These are phyloP conservation scores for Colletotrichum higginsianum DNA, from an alignment of 2,329 filamentous ascomycete genomes.

Conservation along the genomic window DNA sequence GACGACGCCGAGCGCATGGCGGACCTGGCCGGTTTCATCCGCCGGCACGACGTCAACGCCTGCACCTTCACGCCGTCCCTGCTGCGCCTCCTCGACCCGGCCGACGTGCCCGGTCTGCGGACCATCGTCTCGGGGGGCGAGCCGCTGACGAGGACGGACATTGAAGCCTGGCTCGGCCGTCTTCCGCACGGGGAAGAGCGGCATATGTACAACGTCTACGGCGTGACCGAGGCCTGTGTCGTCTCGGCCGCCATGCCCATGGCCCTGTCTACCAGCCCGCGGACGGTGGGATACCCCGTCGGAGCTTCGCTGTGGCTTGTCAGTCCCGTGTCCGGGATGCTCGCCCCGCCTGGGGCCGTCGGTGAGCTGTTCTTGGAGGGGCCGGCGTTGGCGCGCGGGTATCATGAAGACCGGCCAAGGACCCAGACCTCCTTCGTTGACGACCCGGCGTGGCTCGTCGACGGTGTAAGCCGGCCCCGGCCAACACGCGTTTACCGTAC, in stretches of 20 bases:
- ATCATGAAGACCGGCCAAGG: not conserved
- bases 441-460: not conserved
- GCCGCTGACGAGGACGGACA: not conserved
- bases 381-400: not conserved
- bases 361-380: not conserved
- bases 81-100: conserved; percentile 2
- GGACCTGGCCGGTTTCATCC: not conserved
- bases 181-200: not conserved
- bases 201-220: not conserved
- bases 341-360: not conserved
- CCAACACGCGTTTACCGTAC: not conserved
- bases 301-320: not conserved
- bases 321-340: not conserved
- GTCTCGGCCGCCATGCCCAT: not conserved
- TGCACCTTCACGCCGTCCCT: conserved; percentile 1
- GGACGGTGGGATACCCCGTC: not conserved
- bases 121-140: conserved; percentile 1
- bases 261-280: not conserved
- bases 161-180: not conserved
- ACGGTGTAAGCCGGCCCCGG: no score
- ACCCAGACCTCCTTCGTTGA: not conserved
- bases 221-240: not conserved
- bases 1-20: not conserved
- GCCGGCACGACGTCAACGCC: not conserved
- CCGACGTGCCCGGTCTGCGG: not conserved